These are phyloP conservation scores for Epithemia pelagica DNA, from an alignment of 108 stramenopile species.

Conservation along the genomic window DNA sequence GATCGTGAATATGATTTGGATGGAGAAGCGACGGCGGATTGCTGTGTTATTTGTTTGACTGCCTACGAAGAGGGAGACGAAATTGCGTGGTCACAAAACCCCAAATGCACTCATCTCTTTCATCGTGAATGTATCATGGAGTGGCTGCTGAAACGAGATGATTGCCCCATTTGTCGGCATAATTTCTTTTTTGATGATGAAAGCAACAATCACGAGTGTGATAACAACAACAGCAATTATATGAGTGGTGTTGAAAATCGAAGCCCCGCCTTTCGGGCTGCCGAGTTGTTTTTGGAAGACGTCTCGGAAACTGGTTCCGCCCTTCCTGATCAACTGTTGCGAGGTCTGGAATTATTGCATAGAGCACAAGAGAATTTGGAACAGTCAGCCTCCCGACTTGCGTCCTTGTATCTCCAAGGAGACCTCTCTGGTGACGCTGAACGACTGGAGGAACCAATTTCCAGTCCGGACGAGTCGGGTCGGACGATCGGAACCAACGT, in stretches of 20 bases:
- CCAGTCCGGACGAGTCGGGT: too few species aligned
- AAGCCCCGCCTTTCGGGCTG: background rate
- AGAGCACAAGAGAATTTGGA: too few species aligned
- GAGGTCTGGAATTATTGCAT: background rate
- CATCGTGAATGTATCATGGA: constrained; percentile 42
- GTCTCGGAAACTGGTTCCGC: background rate
- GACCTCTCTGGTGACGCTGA: too few species aligned
- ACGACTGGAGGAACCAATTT: too few species aligned
- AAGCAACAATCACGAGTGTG: background rate
- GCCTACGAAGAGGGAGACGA: constrained; percentile 25
- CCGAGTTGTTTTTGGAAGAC: background rate
- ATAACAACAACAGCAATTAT: background rate
- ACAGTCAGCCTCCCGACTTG: too few species aligned
- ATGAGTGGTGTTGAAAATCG: background rate
- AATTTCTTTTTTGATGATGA: background rate
- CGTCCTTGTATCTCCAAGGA: too few species aligned
- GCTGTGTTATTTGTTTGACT: constrained; percentile 45
- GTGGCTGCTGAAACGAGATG: constrained; percentile 30
- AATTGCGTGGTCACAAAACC: constrained; percentile 33
- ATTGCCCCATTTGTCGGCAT: constrained; percentile 30
- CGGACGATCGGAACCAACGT: too few species aligned
- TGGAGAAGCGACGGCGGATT: too few species aligned
- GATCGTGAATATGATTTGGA: too few species aligned
- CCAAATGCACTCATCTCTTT: constrained; percentile 42
- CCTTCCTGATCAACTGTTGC: background rate